These are phyloP conservation scores for Naematelia encephala DNA, from an alignment of 768 basidiomycete species.

Conservation along the genomic window DNA sequence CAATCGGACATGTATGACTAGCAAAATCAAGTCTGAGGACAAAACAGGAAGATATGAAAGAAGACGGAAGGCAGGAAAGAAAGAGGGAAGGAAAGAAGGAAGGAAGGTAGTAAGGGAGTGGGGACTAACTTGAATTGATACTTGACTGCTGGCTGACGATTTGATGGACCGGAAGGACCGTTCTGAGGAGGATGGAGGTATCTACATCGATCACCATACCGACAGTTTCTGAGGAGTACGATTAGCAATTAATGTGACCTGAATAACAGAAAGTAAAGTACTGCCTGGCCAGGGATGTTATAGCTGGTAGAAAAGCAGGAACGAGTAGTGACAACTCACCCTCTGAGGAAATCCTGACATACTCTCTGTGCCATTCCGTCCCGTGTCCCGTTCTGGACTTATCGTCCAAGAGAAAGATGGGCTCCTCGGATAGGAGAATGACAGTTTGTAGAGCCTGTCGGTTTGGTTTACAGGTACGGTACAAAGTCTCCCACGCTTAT, in stretches of 20 bases:
- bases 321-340: background rate
- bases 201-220: constrained; percentile 19
- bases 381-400: no score
- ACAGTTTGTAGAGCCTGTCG: no score
- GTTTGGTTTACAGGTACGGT: no score
- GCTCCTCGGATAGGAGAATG: no score
- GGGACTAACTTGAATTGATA: constrained; percentile 27
- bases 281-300: no score
- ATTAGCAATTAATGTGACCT: no score
- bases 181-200: constrained; percentile 24
- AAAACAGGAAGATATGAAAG: background rate
- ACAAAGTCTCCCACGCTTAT: no score
- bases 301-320: background rate
- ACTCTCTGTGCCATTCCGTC: background rate
- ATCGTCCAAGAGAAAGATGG: no score
- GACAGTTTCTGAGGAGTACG: constrained; percentile 12
- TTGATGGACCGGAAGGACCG: background rate
- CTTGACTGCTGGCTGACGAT: background rate
- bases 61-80: background rate
- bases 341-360: constrained; percentile 8
- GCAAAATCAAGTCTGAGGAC: background rate
- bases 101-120: background rate
- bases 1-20: background rate
- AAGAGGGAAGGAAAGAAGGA: background rate
- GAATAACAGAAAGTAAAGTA: no score